phyloP scores from a whole-genome alignment of 192 early-diverging fungal genomes.

The Dispira simplex region DNA sequence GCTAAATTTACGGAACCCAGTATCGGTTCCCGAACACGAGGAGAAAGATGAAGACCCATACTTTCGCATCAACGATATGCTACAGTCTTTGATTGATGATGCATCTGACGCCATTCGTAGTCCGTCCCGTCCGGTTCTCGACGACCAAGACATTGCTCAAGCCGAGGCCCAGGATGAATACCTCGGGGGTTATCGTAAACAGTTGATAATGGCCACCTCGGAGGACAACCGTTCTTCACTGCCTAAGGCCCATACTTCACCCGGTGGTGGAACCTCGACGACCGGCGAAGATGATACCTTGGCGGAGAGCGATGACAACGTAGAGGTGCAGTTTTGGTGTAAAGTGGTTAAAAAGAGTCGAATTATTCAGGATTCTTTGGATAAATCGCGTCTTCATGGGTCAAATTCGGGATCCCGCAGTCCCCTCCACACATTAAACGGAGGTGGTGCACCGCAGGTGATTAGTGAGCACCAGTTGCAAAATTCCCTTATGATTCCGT shows the following conservation, averaged over 20 bases:
- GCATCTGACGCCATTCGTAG: neutral
- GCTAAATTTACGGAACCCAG: neutral
- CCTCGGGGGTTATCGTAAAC: neutral
- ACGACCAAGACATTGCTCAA: conserved; percentile 2
- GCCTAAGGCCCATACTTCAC: neutral
- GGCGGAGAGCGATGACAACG: neutral
- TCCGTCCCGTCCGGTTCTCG: neutral
- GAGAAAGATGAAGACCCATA: neutral
- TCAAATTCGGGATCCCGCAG: neutral
- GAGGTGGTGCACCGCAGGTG: neutral
- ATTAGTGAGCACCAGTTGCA: conserved; percentile 5
- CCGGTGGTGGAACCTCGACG: neutral
- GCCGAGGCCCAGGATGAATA: conserved; percentile 1
- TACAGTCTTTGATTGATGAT: conserved; percentile 6
- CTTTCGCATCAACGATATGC: conserved; percentile 7
- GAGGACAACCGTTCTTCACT: neutral
- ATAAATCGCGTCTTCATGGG: neutral
- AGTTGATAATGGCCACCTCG: neutral
- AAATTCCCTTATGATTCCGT: neutral
- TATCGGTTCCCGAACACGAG: neutral
- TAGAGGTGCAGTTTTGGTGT: conserved; percentile 8
- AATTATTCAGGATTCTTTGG: neutral
- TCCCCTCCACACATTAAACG: neutral
- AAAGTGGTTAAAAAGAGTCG: conserved; percentile 6
- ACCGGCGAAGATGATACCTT: neutral